Base-by-base conservation (phyloP, 257 asterid genomes). In the Primulina eburnea region DNA sequence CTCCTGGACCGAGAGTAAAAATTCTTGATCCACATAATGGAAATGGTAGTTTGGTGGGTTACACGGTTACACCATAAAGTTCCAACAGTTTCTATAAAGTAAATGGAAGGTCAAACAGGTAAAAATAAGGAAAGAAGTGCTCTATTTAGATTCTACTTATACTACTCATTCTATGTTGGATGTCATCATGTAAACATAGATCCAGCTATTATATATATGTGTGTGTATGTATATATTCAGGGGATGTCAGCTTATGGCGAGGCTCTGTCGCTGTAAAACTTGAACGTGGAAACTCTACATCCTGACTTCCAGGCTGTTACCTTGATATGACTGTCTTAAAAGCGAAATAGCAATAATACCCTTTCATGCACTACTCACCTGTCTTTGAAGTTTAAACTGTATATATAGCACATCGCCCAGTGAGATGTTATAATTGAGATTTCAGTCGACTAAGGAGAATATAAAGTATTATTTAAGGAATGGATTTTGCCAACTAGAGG, bases 1-100 rank as follows among this genome's bases (percentile, higher is more conserved):
- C 87, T 60, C 78, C 72, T 74, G 78, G 77, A 77, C 96, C 95
- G 88, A 85, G 86, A 68, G 11, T 47, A 30, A 62, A 79, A 73
- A 2, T 80, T 66, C 69, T 68, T 32, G 58, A 55, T 26, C 30
- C 8, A 60, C 59, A 73, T 73, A 28, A 62, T 62, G 76, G 59
- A 37, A 67, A 33, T 29, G 35, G 16, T 47, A 30, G 18, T 28
- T 18, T 40, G 67, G 70, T 20, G 64, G 74, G 62, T 63, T 58
- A 24, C 26, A 24, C 26, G 74, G 62, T 63, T 58, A 24, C 26
- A 24, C 26, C 26, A 63, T 70, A 81, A 75, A 75, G 79, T 73
- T 73, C 30, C 63, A 69, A 74, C 67, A 26, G 70, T 59, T 55
- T 38, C 57, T 29, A 57, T 6, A 61, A 73, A 62, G 72, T 11